Evolutionary conservation across 805 yeast genomes (phyloP).

Genomic region (Wickerhamiella siamensis): DNA sequence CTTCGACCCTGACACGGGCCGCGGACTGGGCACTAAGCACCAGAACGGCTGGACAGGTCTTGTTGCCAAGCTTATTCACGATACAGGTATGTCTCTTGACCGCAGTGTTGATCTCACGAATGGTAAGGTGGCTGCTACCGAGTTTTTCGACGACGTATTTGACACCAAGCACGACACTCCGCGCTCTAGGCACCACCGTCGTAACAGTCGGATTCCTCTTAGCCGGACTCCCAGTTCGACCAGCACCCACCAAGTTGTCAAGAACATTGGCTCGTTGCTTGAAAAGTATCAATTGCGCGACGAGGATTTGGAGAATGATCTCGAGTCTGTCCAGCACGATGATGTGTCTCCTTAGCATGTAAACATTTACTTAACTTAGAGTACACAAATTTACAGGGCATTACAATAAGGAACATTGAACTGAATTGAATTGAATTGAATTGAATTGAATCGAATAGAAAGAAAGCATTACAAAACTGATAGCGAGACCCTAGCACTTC

Average conservation of each 20-base stretch:
- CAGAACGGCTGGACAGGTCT: conserved; percentile 96
- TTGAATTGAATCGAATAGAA: too few species aligned
- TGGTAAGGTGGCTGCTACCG: conserved; percentile 24
- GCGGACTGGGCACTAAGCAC: conserved; percentile 87
- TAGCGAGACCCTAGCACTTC: too few species aligned
- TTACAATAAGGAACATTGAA: too few species aligned
- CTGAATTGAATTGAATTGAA: too few species aligned
- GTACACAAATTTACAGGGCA: too few species aligned
- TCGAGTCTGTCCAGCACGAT: conserved; percentile 3
- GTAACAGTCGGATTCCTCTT: conserved; percentile 7
- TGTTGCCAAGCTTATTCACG: conserved; percentile 78
- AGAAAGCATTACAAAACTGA: too few species aligned
- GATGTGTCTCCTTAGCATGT: background rate
- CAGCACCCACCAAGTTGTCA: conserved; percentile 13
- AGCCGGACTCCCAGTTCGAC: conserved; percentile 7
- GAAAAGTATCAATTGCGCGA: conserved; percentile 13
- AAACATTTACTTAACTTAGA: too few species aligned
- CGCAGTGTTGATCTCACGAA: conserved; percentile 21
- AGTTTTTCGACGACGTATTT: conserved; percentile 25
- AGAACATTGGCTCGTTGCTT: conserved; percentile 15
- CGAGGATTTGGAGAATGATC: conserved; percentile 14
- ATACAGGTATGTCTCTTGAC: conserved; percentile 52
- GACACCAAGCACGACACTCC: conserved; percentile 11
- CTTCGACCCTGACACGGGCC: conserved; percentile 87
- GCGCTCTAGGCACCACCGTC: conserved; percentile 14